Percentiles rank a stretch among this genome's conserved stretches.
phyloP scores from a whole-genome alignment of 2,329 filamentous ascomycete genomes.

The Stylonectria norvegica region DNA sequence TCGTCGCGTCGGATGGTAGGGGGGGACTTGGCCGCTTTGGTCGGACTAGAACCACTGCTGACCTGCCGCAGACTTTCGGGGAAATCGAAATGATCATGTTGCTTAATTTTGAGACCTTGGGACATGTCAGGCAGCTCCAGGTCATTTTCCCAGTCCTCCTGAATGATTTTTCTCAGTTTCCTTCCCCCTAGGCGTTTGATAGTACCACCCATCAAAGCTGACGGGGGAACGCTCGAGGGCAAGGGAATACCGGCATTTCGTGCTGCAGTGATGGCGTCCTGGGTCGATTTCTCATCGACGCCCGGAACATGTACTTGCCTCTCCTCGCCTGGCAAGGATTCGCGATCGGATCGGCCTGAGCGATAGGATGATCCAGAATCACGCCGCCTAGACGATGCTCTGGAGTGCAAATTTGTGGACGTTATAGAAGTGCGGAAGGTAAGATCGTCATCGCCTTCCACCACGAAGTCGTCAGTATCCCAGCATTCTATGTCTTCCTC shows the following conservation, averaged over 20 bases:
- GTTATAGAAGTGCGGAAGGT: slow-evolving; percentile 53
- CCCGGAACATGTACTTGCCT: slow-evolving; percentile 81
- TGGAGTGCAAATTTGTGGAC: slow-evolving; percentile 39
- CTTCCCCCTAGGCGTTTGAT: slow-evolving; percentile 83
- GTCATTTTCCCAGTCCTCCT: slow-evolving; percentile 80
- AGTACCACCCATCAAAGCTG: slow-evolving; percentile 84
- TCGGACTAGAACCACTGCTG: slow-evolving; percentile 54
- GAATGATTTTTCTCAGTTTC: slow-evolving; percentile 68
- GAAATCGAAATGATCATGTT: slow-evolving; percentile 57
- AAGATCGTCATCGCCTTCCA: slow-evolving; percentile 66
- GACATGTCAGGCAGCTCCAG: slow-evolving; percentile 62
- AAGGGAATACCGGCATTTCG: slow-evolving; percentile 89
- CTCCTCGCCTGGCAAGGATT: slow-evolving; percentile 73
- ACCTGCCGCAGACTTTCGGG: slow-evolving; percentile 68
- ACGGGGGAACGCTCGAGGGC: slow-evolving; percentile 79
- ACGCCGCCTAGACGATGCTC: slow-evolving; percentile 49
- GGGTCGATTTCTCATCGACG: slow-evolving; percentile 78
- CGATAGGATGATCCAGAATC: slow-evolving; percentile 79
- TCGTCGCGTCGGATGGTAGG: slow-evolving; percentile 25
- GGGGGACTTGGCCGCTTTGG: slow-evolving; percentile 35
- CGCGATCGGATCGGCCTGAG: slow-evolving; percentile 79
- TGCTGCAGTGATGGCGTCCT: slow-evolving; percentile 83
- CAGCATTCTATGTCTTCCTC: slow-evolving; percentile 69
- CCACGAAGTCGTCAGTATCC: slow-evolving; percentile 73
- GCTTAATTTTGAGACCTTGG: slow-evolving; percentile 62